Evolutionary conservation across 306 rosid genomes (phyloP), one percentile per base, ranked within the genome.

Genomic region (Casuarina cunninghamiana): DNA sequence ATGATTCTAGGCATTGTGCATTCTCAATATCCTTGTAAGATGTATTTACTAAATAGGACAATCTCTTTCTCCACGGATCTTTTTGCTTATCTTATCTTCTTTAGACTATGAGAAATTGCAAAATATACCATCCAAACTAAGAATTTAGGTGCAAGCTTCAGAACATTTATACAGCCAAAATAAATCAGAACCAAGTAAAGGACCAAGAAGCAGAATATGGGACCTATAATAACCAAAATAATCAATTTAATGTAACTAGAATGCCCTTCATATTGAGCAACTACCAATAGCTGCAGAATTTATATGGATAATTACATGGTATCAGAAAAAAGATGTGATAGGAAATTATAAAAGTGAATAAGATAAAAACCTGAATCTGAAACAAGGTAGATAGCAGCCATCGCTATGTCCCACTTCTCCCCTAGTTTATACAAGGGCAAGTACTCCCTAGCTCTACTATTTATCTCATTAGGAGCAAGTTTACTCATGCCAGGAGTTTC

Each of bases 341-440:
- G 75, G 55, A 51, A 75, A 38, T 26, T 19, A 68, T 48, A 69
- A 19, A 57, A 77, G 70, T 5, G 62, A 68, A 51, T 9, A 72
- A 80, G 42, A 73, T 19, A 77, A 83, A 17, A 81, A 94, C 98
- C 98, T 87, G 98, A 96, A 86, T 89, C 95, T 37, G 98, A 92
- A 70, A 76, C 86, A 74, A 94, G 92, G 86, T 78, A 94, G 70
- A 94, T 81, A 60, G 97, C 97, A 71, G 98, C 85, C 97, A 94
- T 94, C 26, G 97, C 98, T 83, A 94, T 89, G 81, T 94, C 97
- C 98, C 98, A 94, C 71, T 89, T 92, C 84, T 94, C 98, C 69
- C 98, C 98, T 55, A 87, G 8, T 82, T 86, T 92, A 81, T 54
- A 90, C 53, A 91, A 74, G 44, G 98, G 97, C 90, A 77, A 82